Evolutionary conservation across 1,139 yeast genomes (phyloP), one percentile per base, ranked within the genome.

Genomic region (Scheffersomyces quercinus): DNA sequence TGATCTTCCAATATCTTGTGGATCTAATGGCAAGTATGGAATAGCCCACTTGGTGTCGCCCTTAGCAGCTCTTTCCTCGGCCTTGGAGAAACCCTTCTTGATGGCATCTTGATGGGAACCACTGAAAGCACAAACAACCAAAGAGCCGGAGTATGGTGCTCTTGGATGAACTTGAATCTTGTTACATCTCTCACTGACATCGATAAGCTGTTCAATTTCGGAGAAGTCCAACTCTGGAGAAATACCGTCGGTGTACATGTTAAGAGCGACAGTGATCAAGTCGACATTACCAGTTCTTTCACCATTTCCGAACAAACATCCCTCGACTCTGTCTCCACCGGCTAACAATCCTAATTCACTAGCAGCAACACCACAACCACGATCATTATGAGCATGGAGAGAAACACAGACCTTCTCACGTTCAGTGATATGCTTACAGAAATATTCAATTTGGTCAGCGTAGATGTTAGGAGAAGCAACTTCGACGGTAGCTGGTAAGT

Each of bases 81-180:
- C 58, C 47, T 58, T 57, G 33, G 55, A 48, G 57, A 74, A 74
- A 2, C 79, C 79, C 58, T 74, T 74, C 56, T 74, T 74, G 55
- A 74, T 74, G 14, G 79, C 79, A 57, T 74, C 79, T 54, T 74
- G 79, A 52, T 74, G 79, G 11, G 77, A 71, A 7, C 79, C 79
- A 46, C 75, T 67, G 55, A 74, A 74, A 6, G 79, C 79, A 63
- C 76, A 69, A 20, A 73, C 78, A 32, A 74, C 79, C 43, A 74
- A 66, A 5, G 77, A 71, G 11, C 79, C 79, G 26, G 75, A 71
- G 52, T 74, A 74, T 41, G 79, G 79, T 20, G 79, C 73, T 59
- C 79, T 68, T 47, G 76, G 73, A 47, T 73, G 78, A 11, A 73
- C 69, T 7, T 69, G 71, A 40, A 74, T 74, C 55, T 74, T 74